These are phyloP conservation scores for Fusarium verrucosum DNA, from an alignment of 2,329 filamentous ascomycete genomes.

Conservation along the genomic window DNA sequence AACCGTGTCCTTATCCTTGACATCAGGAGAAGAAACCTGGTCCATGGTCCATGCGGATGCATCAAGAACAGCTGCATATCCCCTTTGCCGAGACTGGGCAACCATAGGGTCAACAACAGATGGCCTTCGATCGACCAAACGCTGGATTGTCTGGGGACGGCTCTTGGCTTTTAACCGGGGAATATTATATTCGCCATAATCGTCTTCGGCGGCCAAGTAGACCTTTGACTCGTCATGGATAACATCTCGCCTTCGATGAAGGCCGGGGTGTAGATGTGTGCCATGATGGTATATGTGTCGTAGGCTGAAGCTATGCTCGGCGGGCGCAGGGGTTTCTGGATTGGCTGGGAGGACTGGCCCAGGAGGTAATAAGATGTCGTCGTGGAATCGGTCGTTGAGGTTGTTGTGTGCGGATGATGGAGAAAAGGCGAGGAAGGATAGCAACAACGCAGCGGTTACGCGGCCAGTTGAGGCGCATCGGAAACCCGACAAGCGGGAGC, in stretches of 20 bases:
- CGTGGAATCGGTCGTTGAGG: conserved; percentile 50
- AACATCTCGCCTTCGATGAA: conserved; percentile 82
- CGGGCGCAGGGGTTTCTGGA: conserved; percentile 57
- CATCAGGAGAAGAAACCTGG: conserved; percentile 78
- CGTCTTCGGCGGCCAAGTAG: conserved; percentile 70
- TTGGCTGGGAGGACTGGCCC: conserved; percentile 52
- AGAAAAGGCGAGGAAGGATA: conserved; percentile 73
- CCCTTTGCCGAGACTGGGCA: conserved; percentile 73
- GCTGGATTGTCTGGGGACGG: conserved; percentile 74
- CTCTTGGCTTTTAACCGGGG: conserved; percentile 70
- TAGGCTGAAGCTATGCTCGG: conserved; percentile 72
- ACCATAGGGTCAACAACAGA: conserved; percentile 82
- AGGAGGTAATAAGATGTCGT: conserved; percentile 57
- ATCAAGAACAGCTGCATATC: conserved; percentile 72
- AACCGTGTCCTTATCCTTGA: conserved; percentile 86
- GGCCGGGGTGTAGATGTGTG: conserved; percentile 76
- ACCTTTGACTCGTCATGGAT: conserved; percentile 61
- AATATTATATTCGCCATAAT: conserved; percentile 60
- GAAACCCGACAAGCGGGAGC: conserved; percentile 26
- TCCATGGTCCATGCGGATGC: conserved; percentile 85
- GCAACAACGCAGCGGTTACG: conserved; percentile 69
- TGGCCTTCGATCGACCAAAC: conserved; percentile 80
- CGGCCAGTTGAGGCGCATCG: conserved; percentile 66
- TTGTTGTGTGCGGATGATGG: conserved; percentile 52
- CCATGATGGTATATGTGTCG: conserved; percentile 95